phyloP scores from a whole-genome alignment of 2,329 filamentous ascomycete species.

The Dryadomyces quercivorus region DNA sequence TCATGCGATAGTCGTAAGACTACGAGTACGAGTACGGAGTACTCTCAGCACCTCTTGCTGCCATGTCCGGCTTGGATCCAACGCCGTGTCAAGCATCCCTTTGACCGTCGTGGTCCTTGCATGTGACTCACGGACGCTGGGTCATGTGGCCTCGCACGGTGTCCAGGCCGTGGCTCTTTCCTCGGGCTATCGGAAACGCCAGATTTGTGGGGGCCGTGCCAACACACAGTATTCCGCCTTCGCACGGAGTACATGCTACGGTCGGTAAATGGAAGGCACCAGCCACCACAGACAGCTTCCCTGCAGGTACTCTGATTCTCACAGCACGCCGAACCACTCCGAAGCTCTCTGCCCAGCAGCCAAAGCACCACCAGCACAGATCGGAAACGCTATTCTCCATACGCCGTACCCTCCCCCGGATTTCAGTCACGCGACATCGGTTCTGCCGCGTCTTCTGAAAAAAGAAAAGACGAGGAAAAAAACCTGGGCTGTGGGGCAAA shows the following conservation, averaged over 20 bases:
- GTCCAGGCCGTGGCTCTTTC: background rate
- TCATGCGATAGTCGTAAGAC: too few species aligned
- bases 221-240: background rate
- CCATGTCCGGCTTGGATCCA: too few species aligned
- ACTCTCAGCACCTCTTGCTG: too few species aligned
- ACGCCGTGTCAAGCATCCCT: too few species aligned
- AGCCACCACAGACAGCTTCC: background rate
- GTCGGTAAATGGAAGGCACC: background rate
- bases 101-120: background rate
- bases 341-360: too few species aligned
- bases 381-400: background rate
- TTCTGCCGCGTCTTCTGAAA: background rate
- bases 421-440: background rate
- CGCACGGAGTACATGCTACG: background rate
- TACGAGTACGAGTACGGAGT: background rate
- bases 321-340: background rate
- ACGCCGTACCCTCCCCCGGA: too few species aligned
- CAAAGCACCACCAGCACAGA: background rate
- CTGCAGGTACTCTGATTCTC: background rate
- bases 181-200: constrained; percentile 10
- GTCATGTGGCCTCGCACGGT: background rate
- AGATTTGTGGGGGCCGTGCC: background rate
- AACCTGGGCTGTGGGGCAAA: background rate
- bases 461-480: background rate
- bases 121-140: background rate